Percentiles rank a stretch among this genome's conserved stretches.
phyloP scores from a whole-genome alignment of 208 protist genomes.

The Leishmania lainsoni region DNA sequence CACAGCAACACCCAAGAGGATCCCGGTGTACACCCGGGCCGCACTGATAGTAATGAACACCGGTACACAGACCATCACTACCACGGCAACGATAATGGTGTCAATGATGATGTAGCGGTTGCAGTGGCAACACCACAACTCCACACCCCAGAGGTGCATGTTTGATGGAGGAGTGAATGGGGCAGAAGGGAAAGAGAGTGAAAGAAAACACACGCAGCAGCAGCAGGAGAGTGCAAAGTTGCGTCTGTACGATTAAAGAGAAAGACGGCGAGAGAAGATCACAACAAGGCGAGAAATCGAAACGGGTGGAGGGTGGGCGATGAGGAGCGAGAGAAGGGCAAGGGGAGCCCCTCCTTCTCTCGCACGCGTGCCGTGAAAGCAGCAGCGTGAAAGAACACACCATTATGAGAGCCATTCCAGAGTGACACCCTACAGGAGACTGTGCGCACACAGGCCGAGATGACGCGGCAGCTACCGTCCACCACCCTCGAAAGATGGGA shows the following conservation, averaged over 20 bases:
- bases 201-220: neutral
- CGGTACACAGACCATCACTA: slow-evolving; percentile 26
- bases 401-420: neutral
- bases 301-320: neutral
- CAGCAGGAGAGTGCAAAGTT: neutral
- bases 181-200: neutral
- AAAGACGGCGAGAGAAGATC: neutral
- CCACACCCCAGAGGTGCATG: slow-evolving; percentile 19
- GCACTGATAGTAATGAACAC: slow-evolving; percentile 29
- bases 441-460: neutral
- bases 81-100: slow-evolving; percentile 14
- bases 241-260: neutral
- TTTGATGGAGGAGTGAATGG: neutral
- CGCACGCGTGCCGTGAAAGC: neutral
- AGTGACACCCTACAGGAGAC: neutral
- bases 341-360: neutral
- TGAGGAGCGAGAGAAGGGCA: neutral
- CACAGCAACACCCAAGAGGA: slow-evolving; percentile 30
- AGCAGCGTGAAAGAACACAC: neutral
- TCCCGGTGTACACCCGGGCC: slow-evolving; percentile 39
- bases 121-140: slow-evolving; percentile 14
- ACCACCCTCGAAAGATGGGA: neutral
- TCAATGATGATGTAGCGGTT: slow-evolving; percentile 23
- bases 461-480: neutral
- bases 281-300: neutral